phyloP scores from a whole-genome alignment of 345 rosid species.

The Pugionium dolabratum region DNA sequence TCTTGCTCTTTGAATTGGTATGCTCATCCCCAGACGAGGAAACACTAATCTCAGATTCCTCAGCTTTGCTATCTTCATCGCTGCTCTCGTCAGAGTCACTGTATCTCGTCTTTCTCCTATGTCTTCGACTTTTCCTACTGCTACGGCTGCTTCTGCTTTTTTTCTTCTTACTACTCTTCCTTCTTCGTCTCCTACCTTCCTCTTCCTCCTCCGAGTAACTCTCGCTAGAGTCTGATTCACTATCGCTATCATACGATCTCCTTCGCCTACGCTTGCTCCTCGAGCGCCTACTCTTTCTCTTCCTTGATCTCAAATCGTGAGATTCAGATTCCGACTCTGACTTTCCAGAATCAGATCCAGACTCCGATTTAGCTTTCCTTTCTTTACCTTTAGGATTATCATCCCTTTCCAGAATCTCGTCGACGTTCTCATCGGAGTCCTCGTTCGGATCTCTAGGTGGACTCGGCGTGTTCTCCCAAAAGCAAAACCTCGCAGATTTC shows the following conservation, averaged over 20 bases:
- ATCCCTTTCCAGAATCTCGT: constrained; percentile 50
- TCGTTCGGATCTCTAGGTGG: constrained; percentile 61
- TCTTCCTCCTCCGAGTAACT: constrained; percentile 50
- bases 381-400: constrained; percentile 43
- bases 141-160: constrained; percentile 43
- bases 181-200: constrained; percentile 45
- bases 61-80: constrained; percentile 44
- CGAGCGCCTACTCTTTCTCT: constrained; percentile 44
- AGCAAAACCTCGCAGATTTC: constrained; percentile 50
- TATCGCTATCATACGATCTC: constrained; percentile 38
- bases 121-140: constrained; percentile 39
- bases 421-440: constrained; percentile 50
- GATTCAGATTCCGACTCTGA: constrained; percentile 51
- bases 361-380: constrained; percentile 28
- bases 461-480: constrained; percentile 83
- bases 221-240: constrained; percentile 52
- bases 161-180: constrained; percentile 40
- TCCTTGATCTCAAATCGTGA: constrained; percentile 48
- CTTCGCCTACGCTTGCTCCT: constrained; percentile 36
- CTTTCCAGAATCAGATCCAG: constrained; percentile 47
- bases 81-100: constrained; percentile 49
- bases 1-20: constrained; percentile 53
- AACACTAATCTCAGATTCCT: constrained; percentile 40
- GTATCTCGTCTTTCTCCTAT: constrained; percentile 41
- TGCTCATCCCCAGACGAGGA: constrained; percentile 46